Evolutionary conservation across 192 early-diverging fungal genomes (phyloP).

Genomic region (Linderina pennispora): DNA sequence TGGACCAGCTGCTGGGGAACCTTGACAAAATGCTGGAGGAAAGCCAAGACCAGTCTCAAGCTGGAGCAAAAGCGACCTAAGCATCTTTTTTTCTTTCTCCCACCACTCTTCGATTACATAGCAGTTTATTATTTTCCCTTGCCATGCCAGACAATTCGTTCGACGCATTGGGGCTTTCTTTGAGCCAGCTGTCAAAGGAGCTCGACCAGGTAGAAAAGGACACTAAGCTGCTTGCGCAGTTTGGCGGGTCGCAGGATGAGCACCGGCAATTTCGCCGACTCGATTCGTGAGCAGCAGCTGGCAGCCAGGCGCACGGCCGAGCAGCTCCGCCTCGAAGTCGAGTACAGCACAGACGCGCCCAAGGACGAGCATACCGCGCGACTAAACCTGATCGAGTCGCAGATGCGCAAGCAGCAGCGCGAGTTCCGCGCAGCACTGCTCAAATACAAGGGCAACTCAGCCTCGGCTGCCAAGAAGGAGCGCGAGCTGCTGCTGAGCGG

Average conservation of each 20-base stretch:
- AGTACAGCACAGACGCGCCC: neutral
- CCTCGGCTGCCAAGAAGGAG: constrained; percentile 13
- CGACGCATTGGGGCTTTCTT: constrained; percentile 2
- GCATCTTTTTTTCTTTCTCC: neutral
- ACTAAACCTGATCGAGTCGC: neutral
- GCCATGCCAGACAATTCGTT: constrained; percentile 1
- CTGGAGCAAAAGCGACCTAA: neutral
- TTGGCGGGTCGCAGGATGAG: constrained; percentile 30
- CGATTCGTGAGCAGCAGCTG: constrained; percentile 42
- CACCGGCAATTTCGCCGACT: constrained; percentile 24
- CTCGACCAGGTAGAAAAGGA: constrained; percentile 27
- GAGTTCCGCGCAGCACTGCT: constrained; percentile 26
- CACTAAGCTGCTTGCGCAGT: constrained; percentile 18
- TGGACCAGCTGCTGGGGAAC: constrained; percentile 21
- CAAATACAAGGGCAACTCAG: constrained; percentile 19
- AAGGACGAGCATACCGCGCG: neutral
- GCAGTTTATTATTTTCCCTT: neutral
- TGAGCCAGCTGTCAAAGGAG: constrained; percentile 15
- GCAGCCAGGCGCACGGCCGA: constrained; percentile 23
- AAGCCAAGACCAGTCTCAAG: neutral
- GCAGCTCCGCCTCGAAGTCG: constrained; percentile 3
- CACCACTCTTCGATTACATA: neutral
- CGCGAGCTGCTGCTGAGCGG: constrained; percentile 34
- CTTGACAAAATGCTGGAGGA: constrained; percentile 26
- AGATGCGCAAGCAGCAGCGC: constrained; percentile 10